Evolutionary conservation across 2,329 filamentous ascomycete species (phyloP).

Genomic region (Knoxdaviesia proteae): DNA sequence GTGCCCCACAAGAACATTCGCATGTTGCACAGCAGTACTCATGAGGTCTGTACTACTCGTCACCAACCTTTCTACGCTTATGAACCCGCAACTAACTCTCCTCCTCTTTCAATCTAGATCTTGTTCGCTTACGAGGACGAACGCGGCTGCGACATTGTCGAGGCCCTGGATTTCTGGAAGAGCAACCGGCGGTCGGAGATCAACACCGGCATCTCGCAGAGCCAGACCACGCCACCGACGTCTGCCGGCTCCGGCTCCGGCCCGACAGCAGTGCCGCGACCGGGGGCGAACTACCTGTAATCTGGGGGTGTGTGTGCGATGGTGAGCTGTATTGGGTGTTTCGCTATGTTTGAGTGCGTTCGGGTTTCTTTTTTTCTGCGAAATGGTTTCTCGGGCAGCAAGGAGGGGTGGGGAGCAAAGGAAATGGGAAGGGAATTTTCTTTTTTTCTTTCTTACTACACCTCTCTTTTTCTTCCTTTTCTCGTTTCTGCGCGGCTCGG

Average conservation of each 20-base stretch:
- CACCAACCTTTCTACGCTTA: not conserved
- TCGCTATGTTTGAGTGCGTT: too few relatives aligned
- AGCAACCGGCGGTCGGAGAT: conserved; percentile 31
- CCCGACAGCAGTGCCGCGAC: too few relatives aligned
- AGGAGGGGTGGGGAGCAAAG: too few relatives aligned
- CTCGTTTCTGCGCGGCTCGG: not conserved
- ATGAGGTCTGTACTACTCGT: conserved; percentile 50
- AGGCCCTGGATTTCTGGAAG: conserved; percentile 93
- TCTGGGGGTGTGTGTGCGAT: too few relatives aligned
- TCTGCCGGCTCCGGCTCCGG: too few relatives aligned
- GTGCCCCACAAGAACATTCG: conserved; percentile 91
- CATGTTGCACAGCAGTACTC: conserved; percentile 90
- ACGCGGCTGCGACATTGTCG: conserved; percentile 76
- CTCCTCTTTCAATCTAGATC: conserved; percentile 36
- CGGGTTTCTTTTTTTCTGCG: too few relatives aligned
- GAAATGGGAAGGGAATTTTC: conserved; percentile 1
- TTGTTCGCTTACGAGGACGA: conserved; percentile 96
- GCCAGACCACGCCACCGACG: too few relatives aligned
- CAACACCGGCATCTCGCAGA: too few relatives aligned
- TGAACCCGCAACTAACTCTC: not conserved
- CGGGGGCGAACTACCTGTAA: too few relatives aligned
- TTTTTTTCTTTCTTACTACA: not conserved
- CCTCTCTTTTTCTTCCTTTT: not conserved
- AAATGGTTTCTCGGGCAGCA: too few relatives aligned
- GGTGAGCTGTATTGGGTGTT: too few relatives aligned